Base-by-base conservation (phyloP, 352 stramenopile species). In the Discostella stelligera region DNA sequence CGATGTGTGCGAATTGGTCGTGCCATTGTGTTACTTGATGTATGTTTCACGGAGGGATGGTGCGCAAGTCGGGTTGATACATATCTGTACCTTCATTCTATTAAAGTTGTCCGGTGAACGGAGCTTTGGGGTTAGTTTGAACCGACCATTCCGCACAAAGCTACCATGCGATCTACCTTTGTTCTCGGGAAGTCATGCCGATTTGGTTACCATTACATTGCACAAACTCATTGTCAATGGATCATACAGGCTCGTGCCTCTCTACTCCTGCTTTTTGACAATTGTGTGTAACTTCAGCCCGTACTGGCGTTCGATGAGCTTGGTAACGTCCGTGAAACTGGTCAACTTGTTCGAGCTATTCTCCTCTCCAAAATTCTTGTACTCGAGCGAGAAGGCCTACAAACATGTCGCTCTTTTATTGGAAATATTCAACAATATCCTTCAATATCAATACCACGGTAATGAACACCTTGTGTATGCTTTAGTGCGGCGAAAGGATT, bases 381-480 rank as follows among this genome's bases (percentile, higher is more conserved):
- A 98, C 71, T 93, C 96, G 70, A 95, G 96, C 59, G 96, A 98
- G 68, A 95, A 95, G 16, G 98, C 98, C 67, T 94, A 98, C 79
- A 77, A 80, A 46, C 93, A 98, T 64, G 91, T 99, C 23, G 97
- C 96, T 25, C 95, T 98, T 48, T 74, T 99, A 50, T 88, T 99
- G 32, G 96, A 99, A 85, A 95, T 98, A 4, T 99, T 99, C 80
- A 98, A 98, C 88, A 99, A 99, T 86, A 97, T 99, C 59, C 97
- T 99, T 76, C 97, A 99, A 90, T 99, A 99, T 75, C 97, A 99
- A 84, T 98, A 96, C 71, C 89, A 90, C 56, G 96, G 96, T 60
- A 99, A 99, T 85, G 74, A 97, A 55, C 96, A 99, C 79, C 89
- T 99, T 27, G 90, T 99, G 10, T 99, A 99, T 84, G 95, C 96